A percentile compares a stretch with the other conserved stretches of the same genome.
phyloP scores from a whole-genome alignment of 192 early-diverging fungal species.

The Podila clonocystis region DNA sequence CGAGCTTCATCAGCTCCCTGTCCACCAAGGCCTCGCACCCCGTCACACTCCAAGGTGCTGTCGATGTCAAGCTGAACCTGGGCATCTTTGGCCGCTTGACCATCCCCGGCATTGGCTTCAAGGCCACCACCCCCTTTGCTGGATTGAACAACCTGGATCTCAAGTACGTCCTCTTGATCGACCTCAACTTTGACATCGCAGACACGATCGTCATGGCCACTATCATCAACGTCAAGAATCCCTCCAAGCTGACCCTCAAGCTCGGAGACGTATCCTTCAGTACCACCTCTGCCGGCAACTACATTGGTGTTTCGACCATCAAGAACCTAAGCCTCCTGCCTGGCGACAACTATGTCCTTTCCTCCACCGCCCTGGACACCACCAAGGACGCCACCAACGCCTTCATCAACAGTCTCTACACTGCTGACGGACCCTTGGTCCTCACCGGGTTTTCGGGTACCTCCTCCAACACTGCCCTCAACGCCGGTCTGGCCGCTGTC shows the following conservation, averaged over 20 bases:
- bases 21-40: constrained; percentile 22
- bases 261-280: constrained; percentile 8
- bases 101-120: constrained; percentile 14
- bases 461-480: constrained; percentile 15
- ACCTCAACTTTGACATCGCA: not conserved
- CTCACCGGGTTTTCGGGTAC: constrained; percentile 17
- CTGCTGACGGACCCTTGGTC: not conserved
- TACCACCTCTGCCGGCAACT: not conserved
- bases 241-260: constrained; percentile 9
- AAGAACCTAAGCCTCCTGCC: constrained; percentile 9
- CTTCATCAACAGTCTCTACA: constrained; percentile 3
- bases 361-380: constrained; percentile 2
- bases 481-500: constrained; percentile 22
- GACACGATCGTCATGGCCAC: not conserved
- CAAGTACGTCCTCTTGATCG: constrained; percentile 5
- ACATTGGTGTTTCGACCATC: constrained; percentile 9
- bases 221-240: constrained; percentile 20
- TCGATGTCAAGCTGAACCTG: constrained; percentile 20
- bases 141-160: constrained; percentile 13
- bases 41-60: constrained; percentile 15
- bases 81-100: constrained; percentile 10
- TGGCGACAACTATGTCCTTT: constrained; percentile 16
- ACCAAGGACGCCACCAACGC: not conserved
- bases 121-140: constrained; percentile 16
- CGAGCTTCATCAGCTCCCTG: constrained; percentile 17